These are phyloP conservation scores for Phytophthora sojae DNA, from an alignment of 352 stramenopile genomes.

Conservation along the genomic window DNA sequence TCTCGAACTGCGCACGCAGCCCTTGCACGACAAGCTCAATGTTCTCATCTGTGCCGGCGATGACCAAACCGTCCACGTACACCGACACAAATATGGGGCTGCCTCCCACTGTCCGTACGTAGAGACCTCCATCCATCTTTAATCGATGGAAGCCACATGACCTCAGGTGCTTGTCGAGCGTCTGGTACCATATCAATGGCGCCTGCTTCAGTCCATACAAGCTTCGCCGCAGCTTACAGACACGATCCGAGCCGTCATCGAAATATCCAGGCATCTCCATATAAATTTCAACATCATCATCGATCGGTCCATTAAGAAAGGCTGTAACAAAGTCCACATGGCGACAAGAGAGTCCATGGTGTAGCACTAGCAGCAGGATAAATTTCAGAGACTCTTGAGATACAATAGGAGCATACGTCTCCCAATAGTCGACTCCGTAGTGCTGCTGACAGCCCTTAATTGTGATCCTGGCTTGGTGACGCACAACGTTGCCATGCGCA, in stretches of 20 bases:
- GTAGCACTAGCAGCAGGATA: constrained; percentile 1
- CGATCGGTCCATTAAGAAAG: constrained; percentile 6
- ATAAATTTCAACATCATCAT: constrained; percentile 9
- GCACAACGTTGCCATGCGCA: neutral
- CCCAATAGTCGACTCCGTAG: too few relatives aligned
- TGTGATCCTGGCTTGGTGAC: too few relatives aligned
- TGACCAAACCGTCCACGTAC: constrained; percentile 17
- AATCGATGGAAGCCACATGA: neutral
- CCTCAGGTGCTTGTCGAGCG: constrained; percentile 8
- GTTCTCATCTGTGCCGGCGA: constrained; percentile 7
- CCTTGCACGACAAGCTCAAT: constrained; percentile 6
- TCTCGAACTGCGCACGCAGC: constrained; percentile 1
- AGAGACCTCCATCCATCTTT: constrained; percentile 14
- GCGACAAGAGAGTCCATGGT: constrained; percentile 1
- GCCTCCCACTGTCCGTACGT: constrained; percentile 8
- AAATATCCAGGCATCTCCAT: constrained; percentile 20
- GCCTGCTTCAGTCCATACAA: too few relatives aligned
- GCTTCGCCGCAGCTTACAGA: too few relatives aligned
- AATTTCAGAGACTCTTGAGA: neutral
- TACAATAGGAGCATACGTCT: neutral
- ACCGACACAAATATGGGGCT: constrained; percentile 13
- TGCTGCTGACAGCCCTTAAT: too few relatives aligned
- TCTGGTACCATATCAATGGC: constrained; percentile 12
- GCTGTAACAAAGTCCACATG: too few relatives aligned
- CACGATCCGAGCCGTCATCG: constrained; percentile 5